phyloP scores from a whole-genome alignment of 352 stramenopile species.

The Poterioochromonas sp. region DNA sequence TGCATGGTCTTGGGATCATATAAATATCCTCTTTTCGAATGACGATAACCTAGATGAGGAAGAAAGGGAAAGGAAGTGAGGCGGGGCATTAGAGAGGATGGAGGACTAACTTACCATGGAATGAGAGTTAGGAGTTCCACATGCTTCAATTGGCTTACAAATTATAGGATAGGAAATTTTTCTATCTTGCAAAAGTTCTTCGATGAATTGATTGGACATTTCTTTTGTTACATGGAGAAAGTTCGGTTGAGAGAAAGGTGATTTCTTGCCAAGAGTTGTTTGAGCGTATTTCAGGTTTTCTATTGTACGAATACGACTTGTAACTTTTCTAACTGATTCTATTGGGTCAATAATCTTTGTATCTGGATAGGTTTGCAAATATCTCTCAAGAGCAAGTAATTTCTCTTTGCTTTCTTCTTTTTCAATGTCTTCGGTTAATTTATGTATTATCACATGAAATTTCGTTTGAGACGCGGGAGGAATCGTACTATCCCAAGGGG shows the following conservation, averaged over 20 bases:
- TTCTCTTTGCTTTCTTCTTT: slow-evolving; percentile 37
- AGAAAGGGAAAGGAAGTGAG: not conserved
- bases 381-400: slow-evolving; percentile 38
- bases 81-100: not conserved
- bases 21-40: not conserved
- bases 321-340: slow-evolving; percentile 38
- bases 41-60: not conserved
- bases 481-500: slow-evolving; percentile 4
- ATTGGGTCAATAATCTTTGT: slow-evolving; percentile 41
- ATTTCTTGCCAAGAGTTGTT: not conserved
- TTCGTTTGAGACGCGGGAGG: not conserved
- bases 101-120: not conserved
- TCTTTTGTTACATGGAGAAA: not conserved
- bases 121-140: slow-evolving; percentile 33
- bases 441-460: slow-evolving; percentile 46
- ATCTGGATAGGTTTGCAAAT: slow-evolving; percentile 28
- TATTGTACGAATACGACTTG: slow-evolving; percentile 34
- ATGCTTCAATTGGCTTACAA: slow-evolving; percentile 46
- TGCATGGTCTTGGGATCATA: slow-evolving; percentile 1
- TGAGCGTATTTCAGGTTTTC: not conserved
- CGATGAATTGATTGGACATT: not conserved
- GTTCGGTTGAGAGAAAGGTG: not conserved
- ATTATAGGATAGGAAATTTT: slow-evolving; percentile 42
- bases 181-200: not conserved
- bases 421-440: slow-evolving; percentile 46